A percentile compares a stretch with the other conserved stretches of the same genome.
phyloP scores from a whole-genome alignment of 768 basidiomycete species.

The Leccinum variicolor region DNA sequence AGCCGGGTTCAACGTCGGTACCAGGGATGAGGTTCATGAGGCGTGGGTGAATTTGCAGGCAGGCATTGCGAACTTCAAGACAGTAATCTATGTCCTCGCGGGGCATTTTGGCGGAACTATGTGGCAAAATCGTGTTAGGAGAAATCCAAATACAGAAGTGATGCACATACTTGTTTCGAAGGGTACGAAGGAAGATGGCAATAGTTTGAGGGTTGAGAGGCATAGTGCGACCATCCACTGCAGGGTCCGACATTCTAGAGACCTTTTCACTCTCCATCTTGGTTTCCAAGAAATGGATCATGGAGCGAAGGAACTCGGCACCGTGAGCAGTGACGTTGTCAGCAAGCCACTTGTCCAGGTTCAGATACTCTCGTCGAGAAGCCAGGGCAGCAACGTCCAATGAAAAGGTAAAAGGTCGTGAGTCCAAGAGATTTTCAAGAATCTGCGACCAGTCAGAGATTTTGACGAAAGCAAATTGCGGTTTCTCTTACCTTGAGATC shows the following conservation, averaged over 20 bases:
- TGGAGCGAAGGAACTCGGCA: constrained; percentile 79
- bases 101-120: constrained; percentile 69
- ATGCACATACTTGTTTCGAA: constrained; percentile 71
- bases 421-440: constrained; percentile 86
- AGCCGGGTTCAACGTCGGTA: constrained; percentile 86
- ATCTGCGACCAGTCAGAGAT: constrained; percentile 48
- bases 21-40: constrained; percentile 91
- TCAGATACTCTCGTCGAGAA: constrained; percentile 88
- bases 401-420: constrained; percentile 84
- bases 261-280: constrained; percentile 91
- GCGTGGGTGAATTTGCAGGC: constrained; percentile 92
- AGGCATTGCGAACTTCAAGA: constrained; percentile 87
- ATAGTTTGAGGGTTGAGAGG: constrained; percentile 84
- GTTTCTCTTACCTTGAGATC: constrained; percentile 73
- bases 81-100: constrained; percentile 82
- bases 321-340: constrained; percentile 83
- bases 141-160: background rate
- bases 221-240: constrained; percentile 78
- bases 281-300: constrained; percentile 85
- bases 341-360: constrained; percentile 95
- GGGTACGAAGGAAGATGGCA: constrained; percentile 86
- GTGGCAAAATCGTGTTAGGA: background rate
- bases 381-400: constrained; percentile 94
- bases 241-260: constrained; percentile 71
- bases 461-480: background rate